These are phyloP conservation scores for Scolecobasidium constrictum DNA, from an alignment of 2,329 filamentous ascomycete genomes.

Conservation along the genomic window DNA sequence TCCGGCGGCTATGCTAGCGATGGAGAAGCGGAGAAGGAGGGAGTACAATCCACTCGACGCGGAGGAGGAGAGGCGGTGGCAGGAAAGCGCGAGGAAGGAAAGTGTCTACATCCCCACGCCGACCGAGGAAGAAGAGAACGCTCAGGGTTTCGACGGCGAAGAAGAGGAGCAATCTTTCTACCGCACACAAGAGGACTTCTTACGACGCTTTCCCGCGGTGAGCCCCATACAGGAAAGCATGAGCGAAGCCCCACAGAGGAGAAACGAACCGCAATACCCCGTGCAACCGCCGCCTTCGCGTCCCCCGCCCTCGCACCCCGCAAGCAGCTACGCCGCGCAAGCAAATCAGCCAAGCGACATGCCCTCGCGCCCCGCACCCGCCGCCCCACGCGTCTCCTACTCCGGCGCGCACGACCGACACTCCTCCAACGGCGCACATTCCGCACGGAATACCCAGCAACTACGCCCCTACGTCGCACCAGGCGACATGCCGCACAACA, in stretches of 20 bases:
- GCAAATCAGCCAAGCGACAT: constrained; percentile 17
- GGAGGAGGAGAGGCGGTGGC: constrained; percentile 73
- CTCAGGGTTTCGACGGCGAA: constrained; percentile 29
- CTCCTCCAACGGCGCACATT: constrained; percentile 11
- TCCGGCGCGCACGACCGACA: constrained; percentile 61
- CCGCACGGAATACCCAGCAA: constrained; percentile 13
- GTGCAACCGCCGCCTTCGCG: constrained; percentile 18
- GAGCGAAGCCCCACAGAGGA: constrained; percentile 22
- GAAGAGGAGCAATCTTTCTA: constrained; percentile 44
- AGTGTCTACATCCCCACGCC: constrained; percentile 32
- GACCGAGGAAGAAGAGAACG: constrained; percentile 23
- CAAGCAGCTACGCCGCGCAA: neutral
- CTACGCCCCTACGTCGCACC: constrained; percentile 35
- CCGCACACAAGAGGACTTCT: constrained; percentile 70
- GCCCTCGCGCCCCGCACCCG: constrained; percentile 48
- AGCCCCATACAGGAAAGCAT: constrained; percentile 47
- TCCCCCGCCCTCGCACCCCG: constrained; percentile 20
- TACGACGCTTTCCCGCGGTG: constrained; percentile 68
- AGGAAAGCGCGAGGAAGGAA: constrained; percentile 62
- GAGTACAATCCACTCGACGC: constrained; percentile 63
- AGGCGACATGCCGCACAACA: constrained; percentile 30
- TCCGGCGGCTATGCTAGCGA: constrained; percentile 39
- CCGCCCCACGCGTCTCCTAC: constrained; percentile 56
- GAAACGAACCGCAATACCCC: neutral
- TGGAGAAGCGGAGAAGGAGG: constrained; percentile 45